These are phyloP conservation scores for Myriosclerotinia scirpicola DNA, from an alignment of 2,329 filamentous ascomycete species.

Conservation along the genomic window DNA sequence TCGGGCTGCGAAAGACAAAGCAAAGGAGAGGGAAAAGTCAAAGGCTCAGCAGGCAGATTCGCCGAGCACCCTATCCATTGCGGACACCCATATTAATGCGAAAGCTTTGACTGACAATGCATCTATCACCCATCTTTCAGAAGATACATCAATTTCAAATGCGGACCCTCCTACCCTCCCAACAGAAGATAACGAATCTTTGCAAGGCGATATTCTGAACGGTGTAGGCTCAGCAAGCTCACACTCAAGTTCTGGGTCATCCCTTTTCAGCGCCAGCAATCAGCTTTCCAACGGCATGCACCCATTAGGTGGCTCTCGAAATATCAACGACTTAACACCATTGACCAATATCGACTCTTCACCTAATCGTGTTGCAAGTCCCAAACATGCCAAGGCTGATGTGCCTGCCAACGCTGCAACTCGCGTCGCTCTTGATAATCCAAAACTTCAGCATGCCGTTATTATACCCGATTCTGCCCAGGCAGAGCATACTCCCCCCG, in stretches of 20 bases:
- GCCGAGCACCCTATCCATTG: conserved; percentile 37
- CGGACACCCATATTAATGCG: conserved; percentile 40
- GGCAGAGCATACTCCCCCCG: conserved; percentile 30
- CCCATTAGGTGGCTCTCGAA: conserved; percentile 33
- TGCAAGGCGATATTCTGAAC: conserved; percentile 66
- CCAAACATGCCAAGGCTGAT: conserved; percentile 43
- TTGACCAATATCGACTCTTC: conserved; percentile 67
- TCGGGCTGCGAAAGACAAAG: conserved; percentile 52
- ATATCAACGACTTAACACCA: conserved; percentile 57
- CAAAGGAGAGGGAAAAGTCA: conserved; percentile 61
- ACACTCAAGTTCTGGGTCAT: conserved; percentile 67
- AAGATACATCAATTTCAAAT: conserved; percentile 29
- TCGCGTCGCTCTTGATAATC: conserved; percentile 35
- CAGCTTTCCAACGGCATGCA: conserved; percentile 35
- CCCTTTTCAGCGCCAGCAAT: conserved; percentile 59
- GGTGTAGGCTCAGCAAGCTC: conserved; percentile 72
- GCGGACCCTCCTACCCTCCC: conserved; percentile 32
- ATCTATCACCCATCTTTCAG: conserved; percentile 34
- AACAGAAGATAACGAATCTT: conserved; percentile 57
- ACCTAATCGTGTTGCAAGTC: conserved; percentile 58
- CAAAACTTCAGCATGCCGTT: conserved; percentile 37
- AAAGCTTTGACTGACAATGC: conserved; percentile 39
- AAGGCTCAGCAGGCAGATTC: conserved; percentile 44
- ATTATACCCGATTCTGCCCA: conserved; percentile 31
- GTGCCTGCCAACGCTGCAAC: conserved; percentile 42